Evolutionary conservation across 2,329 filamentous ascomycete genomes (phyloP).

Genomic region (Epichloe festucae): DNA sequence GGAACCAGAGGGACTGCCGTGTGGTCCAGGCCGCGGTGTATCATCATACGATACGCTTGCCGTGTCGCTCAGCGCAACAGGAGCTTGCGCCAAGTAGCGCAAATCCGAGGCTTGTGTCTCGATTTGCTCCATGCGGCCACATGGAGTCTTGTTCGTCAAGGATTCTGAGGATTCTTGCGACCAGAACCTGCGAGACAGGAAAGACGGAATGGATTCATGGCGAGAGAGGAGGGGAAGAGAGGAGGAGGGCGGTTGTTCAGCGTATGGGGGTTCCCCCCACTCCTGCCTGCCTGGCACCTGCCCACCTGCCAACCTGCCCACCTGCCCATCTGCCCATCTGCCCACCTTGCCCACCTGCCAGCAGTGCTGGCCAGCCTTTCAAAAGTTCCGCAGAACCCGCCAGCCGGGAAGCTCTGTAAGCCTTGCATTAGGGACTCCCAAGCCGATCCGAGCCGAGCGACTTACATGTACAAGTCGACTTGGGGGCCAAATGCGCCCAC

Average conservation of each 20-base stretch:
- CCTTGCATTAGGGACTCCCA: no score
- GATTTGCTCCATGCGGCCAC: slow-evolving; percentile 35
- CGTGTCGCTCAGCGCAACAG: slow-evolving; percentile 17
- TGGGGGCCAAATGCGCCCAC: no score
- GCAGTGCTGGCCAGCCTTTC: no score
- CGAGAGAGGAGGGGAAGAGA: neutral
- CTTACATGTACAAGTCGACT: no score
- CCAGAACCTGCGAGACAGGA: neutral
- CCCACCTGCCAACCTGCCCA: no score
- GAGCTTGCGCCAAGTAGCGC: slow-evolving; percentile 34
- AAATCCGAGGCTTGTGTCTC: slow-evolving; percentile 41
- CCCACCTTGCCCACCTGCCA: no score
- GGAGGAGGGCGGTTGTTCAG: neutral
- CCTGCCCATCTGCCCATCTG: no score
- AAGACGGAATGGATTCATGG: neutral
- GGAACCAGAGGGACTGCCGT: slow-evolving; percentile 24
- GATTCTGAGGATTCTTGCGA: neutral
- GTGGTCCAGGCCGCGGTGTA: slow-evolving; percentile 19
- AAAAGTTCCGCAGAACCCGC: no score
- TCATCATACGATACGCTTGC: slow-evolving; percentile 21
- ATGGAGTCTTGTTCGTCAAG: neutral
- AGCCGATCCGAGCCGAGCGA: no score
- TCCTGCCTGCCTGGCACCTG: no score
- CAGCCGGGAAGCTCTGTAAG: no score
- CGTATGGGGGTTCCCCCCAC: neutral